A percentile compares a stretch with the other conserved stretches of the same genome.
Evolutionary conservation across 305 asterid genomes (phyloP).

Genomic region (Fraxinus paxiana): DNA sequence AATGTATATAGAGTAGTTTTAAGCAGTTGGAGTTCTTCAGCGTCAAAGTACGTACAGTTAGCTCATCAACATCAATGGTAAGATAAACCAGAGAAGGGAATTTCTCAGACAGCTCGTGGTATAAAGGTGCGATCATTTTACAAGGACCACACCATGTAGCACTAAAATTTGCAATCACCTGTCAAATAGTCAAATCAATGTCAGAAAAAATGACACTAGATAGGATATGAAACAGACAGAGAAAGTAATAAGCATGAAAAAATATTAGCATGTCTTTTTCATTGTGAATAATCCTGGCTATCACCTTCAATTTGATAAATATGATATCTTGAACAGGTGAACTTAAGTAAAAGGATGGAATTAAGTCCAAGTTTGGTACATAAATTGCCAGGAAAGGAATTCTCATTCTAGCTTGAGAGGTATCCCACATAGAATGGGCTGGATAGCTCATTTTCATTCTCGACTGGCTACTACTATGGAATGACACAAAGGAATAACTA

Average conservation of each 20-base stretch:
- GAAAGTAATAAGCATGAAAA: not conserved
- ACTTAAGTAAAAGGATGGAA: not conserved
- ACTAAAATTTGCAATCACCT: slow-evolving; percentile 93
- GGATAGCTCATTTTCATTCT: not conserved
- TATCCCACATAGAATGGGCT: not conserved
- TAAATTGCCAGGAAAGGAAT: not conserved
- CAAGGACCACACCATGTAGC: slow-evolving; percentile 99
- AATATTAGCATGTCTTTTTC: not conserved
- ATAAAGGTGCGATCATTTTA: slow-evolving; percentile 82
- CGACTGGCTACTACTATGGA: not conserved
- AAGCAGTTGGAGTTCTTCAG: not conserved
- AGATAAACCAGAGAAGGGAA: slow-evolving; percentile 71
- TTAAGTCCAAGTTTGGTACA: not conserved
- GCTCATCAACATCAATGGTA: slow-evolving; percentile 84
- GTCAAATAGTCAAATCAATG: slow-evolving; percentile 25
- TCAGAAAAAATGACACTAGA: slow-evolving; percentile 14
- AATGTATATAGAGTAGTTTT: not conserved
- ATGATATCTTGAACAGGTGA: not conserved
- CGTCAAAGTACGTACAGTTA: slow-evolving; percentile 60
- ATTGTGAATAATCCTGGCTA: not conserved
- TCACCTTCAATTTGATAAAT: not conserved
- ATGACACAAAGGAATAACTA: not conserved
- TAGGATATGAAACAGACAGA: not conserved
- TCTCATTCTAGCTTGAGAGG: not conserved
- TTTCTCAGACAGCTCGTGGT: slow-evolving; percentile 76